These are phyloP conservation scores for Amylocystis lapponica DNA, from an alignment of 768 basidiomycete genomes.

Conservation along the genomic window DNA sequence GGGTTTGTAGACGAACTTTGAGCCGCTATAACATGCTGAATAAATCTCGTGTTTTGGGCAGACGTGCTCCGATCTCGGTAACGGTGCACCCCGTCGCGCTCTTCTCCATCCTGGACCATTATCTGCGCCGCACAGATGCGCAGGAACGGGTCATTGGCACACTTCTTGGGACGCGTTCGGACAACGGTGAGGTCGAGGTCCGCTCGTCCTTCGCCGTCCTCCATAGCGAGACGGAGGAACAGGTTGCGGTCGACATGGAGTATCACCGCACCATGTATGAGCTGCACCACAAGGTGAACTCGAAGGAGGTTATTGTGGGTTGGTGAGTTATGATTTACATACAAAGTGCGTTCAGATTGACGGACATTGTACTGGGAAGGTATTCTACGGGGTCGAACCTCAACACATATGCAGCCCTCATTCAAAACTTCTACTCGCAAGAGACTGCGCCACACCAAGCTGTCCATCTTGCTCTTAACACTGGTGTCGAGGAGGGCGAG, in stretches of 20 bases:
- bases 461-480: conserved; percentile 87
- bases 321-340: conserved; percentile 53
- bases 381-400: conserved; percentile 89
- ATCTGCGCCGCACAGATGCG: conserved; percentile 75
- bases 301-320: conserved; percentile 88
- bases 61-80: conserved; percentile 66
- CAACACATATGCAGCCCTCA: conserved; percentile 92
- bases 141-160: conserved; percentile 94
- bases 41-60: conserved; percentile 23
- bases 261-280: conserved; percentile 94
- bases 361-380: conserved; percentile 37
- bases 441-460: conserved; percentile 87
- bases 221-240: conserved; percentile 87
- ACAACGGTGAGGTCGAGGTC: conserved; percentile 56
- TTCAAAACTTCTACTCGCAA: conserved; percentile 96
- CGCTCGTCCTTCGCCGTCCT: conserved; percentile 86
- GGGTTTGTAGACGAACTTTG: conserved; percentile 26
- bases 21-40: neutral
- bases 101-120: conserved; percentile 95
- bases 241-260: conserved; percentile 95
- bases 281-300: conserved; percentile 76
- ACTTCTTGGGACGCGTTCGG: conserved; percentile 76
- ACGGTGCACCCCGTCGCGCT: conserved; percentile 90
- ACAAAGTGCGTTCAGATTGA: neutral
- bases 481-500: conserved; percentile 58